phyloP scores from a whole-genome alignment of 1,284 basidiomycete genomes.

The Blastosporella zonata region DNA sequence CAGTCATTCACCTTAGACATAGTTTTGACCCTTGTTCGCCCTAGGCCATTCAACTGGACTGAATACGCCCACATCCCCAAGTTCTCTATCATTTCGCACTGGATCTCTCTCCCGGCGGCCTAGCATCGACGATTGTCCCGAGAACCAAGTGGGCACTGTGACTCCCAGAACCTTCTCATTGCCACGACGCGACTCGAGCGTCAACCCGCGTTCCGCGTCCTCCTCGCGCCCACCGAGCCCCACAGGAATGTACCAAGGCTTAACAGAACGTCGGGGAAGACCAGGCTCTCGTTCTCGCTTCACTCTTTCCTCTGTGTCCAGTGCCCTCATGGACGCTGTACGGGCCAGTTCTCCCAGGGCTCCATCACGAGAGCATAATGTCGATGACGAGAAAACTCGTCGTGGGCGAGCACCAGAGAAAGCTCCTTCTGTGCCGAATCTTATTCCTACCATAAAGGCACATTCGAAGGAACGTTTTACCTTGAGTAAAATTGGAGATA shows the following conservation, averaged over 20 bases:
- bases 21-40: constrained; percentile 7
- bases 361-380: constrained; percentile 7
- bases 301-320: constrained; percentile 36
- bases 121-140: constrained; percentile 37
- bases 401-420: constrained; percentile 23
- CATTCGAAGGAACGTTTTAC: constrained; percentile 28
- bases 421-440: constrained; percentile 9
- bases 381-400: constrained; percentile 15
- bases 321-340: constrained; percentile 35
- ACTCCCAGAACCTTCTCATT: constrained; percentile 15
- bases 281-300: constrained; percentile 34
- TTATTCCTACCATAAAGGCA: constrained; percentile 12
- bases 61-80: constrained; percentile 11
- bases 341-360: constrained; percentile 29
- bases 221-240: constrained; percentile 18
- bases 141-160: constrained; percentile 25
- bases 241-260: constrained; percentile 6
- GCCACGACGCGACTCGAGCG: constrained; percentile 9
- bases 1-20: constrained; percentile 1
- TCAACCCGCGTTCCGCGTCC: constrained; percentile 12
- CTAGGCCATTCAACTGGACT: constrained; percentile 22
- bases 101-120: constrained; percentile 36
- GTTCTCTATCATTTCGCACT: constrained; percentile 10
- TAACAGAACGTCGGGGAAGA: constrained; percentile 26
- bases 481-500: constrained; percentile 35